phyloP scores from a whole-genome alignment of 116 monocot species.

The Zostera marina region DNA sequence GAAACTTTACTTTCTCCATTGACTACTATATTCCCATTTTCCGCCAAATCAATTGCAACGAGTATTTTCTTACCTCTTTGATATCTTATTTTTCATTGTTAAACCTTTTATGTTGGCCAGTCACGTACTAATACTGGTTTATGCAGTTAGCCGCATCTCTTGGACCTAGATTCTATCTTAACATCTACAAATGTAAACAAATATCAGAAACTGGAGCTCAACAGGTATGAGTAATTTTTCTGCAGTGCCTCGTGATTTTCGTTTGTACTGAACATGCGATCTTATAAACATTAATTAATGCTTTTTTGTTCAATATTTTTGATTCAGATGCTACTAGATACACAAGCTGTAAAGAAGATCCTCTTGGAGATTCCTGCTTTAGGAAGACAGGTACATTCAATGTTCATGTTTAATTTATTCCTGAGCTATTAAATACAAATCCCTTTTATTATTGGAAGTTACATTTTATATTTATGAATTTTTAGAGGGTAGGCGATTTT shows the following conservation, averaged over 20 bases:
- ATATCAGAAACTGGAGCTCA: conserved; percentile 99
- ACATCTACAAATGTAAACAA: conserved; percentile 85
- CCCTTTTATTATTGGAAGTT: no score
- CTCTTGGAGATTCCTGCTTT: conserved; percentile 79
- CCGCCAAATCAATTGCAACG: not conserved
- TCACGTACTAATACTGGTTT: not conserved
- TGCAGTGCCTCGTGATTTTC: not conserved
- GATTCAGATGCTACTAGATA: conserved; percentile 83
- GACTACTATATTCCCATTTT: not conserved
- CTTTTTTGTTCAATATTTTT: no score
- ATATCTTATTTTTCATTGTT: not conserved
- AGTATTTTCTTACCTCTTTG: not conserved
- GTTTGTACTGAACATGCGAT: no score
- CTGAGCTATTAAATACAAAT: not conserved
- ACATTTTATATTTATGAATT: no score
- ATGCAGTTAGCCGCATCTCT: conserved; percentile 88
- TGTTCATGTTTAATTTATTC: not conserved
- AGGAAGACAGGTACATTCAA: conserved; percentile 63
- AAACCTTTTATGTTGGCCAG: not conserved
- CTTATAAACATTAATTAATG: not conserved
- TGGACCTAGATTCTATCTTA: conserved; percentile 91
- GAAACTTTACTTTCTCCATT: not conserved
- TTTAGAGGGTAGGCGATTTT: no score
- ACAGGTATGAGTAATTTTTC: conserved; percentile 39
- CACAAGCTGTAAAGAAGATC: conserved; percentile 87